Conservation (phyloP, 768 basidiomycete genomes). For the Trametes cinnabarina region DNA sequence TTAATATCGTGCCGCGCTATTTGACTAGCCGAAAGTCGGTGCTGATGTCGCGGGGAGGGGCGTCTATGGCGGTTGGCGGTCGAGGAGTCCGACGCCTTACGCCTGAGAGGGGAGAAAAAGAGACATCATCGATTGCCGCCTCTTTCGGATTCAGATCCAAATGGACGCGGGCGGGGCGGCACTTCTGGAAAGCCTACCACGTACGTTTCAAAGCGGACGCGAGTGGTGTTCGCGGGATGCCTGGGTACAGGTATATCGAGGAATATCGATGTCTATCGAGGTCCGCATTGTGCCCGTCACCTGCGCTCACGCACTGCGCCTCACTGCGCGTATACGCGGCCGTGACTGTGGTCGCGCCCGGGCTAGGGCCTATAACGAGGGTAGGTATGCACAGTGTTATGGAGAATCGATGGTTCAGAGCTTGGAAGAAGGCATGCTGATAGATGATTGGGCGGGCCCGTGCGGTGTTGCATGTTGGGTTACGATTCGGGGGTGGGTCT, state of each 20-base stretch:
- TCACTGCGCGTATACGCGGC: not conserved
- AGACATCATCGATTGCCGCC: slow-evolving; percentile 11
- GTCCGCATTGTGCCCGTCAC: too few relatives aligned
- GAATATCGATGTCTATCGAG: not conserved
- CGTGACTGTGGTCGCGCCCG: not conserved
- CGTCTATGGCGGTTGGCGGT: too few relatives aligned
- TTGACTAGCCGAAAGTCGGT: too few relatives aligned
- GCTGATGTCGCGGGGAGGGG: not conserved
- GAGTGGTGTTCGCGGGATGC: not conserved
- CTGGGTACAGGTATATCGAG: not conserved
- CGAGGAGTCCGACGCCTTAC: too few relatives aligned
- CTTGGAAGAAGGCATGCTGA: slow-evolving; percentile 8
- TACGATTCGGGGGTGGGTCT: slow-evolving; percentile 6
- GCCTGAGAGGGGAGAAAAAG: too few relatives aligned
- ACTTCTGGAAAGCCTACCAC: not conserved
- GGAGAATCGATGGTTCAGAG: slow-evolving; percentile 10
- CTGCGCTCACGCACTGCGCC: too few relatives aligned
- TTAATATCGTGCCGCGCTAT: too few relatives aligned
- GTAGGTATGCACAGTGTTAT: slow-evolving; percentile 2
- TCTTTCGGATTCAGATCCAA: slow-evolving; percentile 12
- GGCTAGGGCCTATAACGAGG: not conserved
- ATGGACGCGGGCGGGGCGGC: not conserved
- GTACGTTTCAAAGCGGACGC: not conserved
- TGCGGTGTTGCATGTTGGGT: not conserved
- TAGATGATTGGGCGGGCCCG: not conserved